A percentile compares a stretch with the other conserved stretches of the same genome.
These are phyloP conservation scores for Penicillium aurantiogriseum DNA, from an alignment of 2,329 filamentous ascomycete genomes.

Conservation along the genomic window DNA sequence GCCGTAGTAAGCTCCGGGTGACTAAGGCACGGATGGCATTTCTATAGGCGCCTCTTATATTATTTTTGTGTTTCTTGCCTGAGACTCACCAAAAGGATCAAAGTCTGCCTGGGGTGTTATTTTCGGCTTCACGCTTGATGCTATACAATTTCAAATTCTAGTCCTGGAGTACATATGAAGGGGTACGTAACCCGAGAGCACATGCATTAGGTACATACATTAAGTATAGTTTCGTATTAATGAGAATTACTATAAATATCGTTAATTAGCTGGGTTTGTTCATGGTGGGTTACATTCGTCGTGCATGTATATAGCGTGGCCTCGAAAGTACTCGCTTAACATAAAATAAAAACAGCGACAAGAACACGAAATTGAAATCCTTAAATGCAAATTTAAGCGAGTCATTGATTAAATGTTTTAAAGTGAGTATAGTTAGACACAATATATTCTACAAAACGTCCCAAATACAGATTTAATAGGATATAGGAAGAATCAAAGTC, in stretches of 20 bases:
- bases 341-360: too few species aligned
- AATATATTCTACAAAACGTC: too few species aligned
- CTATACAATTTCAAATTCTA: background rate
- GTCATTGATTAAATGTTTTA: background rate
- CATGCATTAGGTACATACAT: background rate
- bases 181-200: background rate
- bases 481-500: background rate
- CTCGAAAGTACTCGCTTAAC: background rate
- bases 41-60: background rate
- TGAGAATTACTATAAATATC: conserved; percentile 1
- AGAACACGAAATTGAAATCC: background rate
- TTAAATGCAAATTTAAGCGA: accelerated
- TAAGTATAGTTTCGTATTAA: background rate
- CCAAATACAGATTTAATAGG: background rate
- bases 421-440: background rate
- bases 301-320: background rate
- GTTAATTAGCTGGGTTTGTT: background rate
- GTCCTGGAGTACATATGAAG: background rate
- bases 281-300: background rate
- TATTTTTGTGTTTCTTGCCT: background rate
- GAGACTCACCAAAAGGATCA: background rate
- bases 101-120: background rate
- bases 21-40: too few species aligned
- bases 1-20: too few species aligned
- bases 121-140: background rate